Evolutionary conservation across 1,284 basidiomycete genomes (phyloP).

Genomic region (Pascua sp.): DNA sequence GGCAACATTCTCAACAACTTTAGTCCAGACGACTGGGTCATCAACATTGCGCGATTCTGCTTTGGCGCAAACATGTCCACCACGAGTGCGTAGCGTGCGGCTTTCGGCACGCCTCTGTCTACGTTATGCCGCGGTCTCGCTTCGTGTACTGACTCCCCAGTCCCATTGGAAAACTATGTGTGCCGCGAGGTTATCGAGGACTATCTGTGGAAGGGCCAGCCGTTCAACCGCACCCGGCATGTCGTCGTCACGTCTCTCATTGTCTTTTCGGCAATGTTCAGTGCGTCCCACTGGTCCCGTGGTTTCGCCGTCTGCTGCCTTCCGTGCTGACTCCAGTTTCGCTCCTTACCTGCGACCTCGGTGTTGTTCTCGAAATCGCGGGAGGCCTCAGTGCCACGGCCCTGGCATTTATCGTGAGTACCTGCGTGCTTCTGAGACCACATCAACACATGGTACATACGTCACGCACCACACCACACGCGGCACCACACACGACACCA

Average conservation of each 20-base stretch:
- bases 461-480: too few relatives aligned
- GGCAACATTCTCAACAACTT: constrained; percentile 96
- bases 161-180: constrained; percentile 39
- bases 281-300: constrained; percentile 39
- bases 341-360: constrained; percentile 90
- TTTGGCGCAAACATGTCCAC: constrained; percentile 99
- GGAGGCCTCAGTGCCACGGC: constrained; percentile 92
- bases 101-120: too few relatives aligned
- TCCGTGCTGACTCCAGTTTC: constrained; percentile 68
- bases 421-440: background rate
- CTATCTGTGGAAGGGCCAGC: constrained; percentile 81
- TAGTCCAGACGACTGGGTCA: constrained; percentile 68
- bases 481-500: too few relatives aligned
- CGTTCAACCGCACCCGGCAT: constrained; percentile 77
- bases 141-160: constrained; percentile 27
- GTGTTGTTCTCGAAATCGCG: constrained; percentile 94
- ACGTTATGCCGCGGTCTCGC: too few relatives aligned
- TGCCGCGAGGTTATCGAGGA: constrained; percentile 75
- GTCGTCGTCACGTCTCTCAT: constrained; percentile 85
- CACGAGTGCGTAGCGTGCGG: constrained; percentile 58
- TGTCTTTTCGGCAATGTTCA: constrained; percentile 74
- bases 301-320: constrained; percentile 66
- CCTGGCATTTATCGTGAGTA: constrained; percentile 75
- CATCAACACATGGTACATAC: too few relatives aligned
- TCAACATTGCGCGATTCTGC: constrained; percentile 90